A percentile compares a stretch with the other conserved stretches of the same genome.
Evolutionary conservation across 2,329 filamentous ascomycete genomes (phyloP).

Genomic region (Penicillium digitatum): DNA sequence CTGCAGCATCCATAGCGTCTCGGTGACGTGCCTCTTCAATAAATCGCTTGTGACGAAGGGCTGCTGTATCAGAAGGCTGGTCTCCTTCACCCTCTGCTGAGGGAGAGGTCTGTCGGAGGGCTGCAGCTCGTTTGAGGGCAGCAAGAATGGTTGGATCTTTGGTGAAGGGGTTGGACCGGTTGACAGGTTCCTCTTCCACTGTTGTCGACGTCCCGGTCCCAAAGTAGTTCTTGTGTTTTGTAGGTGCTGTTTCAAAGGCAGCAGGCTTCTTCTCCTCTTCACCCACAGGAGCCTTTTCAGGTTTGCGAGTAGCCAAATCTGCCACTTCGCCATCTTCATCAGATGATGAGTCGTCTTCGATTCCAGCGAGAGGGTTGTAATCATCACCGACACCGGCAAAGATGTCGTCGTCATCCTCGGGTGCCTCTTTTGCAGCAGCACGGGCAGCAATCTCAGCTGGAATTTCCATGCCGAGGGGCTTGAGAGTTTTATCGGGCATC

Average conservation of each 20-base stretch:
- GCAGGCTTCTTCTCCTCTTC: constrained; percentile 12
- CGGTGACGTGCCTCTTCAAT: constrained; percentile 56
- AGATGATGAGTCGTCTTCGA: constrained; percentile 47
- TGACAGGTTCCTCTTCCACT: constrained; percentile 48
- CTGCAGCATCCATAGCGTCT: constrained; percentile 76
- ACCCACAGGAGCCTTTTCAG: constrained; percentile 4
- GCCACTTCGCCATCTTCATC: constrained; percentile 39
- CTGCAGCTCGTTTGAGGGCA: constrained; percentile 78
- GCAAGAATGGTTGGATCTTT: constrained; percentile 75
- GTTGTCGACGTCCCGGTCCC: constrained; percentile 22
- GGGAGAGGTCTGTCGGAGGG: constrained; percentile 51
- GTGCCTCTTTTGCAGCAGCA: constrained; percentile 26
- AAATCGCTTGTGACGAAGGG: constrained; percentile 69
- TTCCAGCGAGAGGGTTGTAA: constrained; percentile 57
- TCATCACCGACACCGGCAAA: constrained; percentile 58
- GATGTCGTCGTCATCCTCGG: constrained; percentile 55
- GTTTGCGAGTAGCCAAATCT: constrained; percentile 7
- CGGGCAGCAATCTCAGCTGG: constrained; percentile 42
- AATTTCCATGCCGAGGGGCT: constrained; percentile 51
- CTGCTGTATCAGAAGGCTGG: constrained; percentile 59
- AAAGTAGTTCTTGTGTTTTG: constrained; percentile 49
- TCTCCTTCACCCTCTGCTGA: constrained; percentile 42
- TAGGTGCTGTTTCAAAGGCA: constrained; percentile 3
- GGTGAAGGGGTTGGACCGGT: constrained; percentile 46
- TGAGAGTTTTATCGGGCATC: constrained; percentile 44